Percentiles rank a stretch among this genome's conserved stretches.
These are phyloP conservation scores for Dothiorella sarmentorum DNA, from an alignment of 2,329 filamentous ascomycete genomes.

Conservation along the genomic window DNA sequence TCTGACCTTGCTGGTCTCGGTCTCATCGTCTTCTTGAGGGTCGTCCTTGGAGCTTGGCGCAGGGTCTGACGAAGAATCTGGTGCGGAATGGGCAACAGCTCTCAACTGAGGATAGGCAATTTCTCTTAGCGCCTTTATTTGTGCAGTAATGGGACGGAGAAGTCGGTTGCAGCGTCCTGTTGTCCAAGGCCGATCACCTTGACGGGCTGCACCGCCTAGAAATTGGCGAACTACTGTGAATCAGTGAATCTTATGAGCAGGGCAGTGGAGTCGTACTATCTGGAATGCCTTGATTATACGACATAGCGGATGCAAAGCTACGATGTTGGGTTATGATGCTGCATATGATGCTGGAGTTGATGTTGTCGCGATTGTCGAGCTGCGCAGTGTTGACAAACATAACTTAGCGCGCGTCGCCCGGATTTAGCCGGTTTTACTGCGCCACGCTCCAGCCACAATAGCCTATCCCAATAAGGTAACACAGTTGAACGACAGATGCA, in stretches of 20 bases:
- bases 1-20: not conserved
- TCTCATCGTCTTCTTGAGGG: not conserved
- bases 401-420: not conserved
- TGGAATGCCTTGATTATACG: not conserved
- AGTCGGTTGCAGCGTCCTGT: slow-evolving; percentile 43
- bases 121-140: slow-evolving; percentile 39
- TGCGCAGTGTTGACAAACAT: slow-evolving; percentile 6
- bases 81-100: not conserved
- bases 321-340: slow-evolving; percentile 6
- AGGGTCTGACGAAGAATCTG: not conserved
- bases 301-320: slow-evolving; percentile 1
- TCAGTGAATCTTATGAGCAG: not conserved
- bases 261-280: not conserved
- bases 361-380: not conserved
- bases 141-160: slow-evolving; percentile 40
- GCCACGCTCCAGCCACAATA: not conserved
- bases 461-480: too few relatives aligned
- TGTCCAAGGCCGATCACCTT: slow-evolving; percentile 34
- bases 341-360: not conserved
- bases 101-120: slow-evolving; percentile 23
- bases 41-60: not conserved
- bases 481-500: too few relatives aligned
- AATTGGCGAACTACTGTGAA: not conserved
- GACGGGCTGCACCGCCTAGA: not conserved
- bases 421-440: not conserved